A percentile compares a stretch with the other conserved stretches of the same genome.
Evolutionary conservation across 2,329 filamentous ascomycete species (phyloP).

Genomic region (Coniochaeta hoffmannii): DNA sequence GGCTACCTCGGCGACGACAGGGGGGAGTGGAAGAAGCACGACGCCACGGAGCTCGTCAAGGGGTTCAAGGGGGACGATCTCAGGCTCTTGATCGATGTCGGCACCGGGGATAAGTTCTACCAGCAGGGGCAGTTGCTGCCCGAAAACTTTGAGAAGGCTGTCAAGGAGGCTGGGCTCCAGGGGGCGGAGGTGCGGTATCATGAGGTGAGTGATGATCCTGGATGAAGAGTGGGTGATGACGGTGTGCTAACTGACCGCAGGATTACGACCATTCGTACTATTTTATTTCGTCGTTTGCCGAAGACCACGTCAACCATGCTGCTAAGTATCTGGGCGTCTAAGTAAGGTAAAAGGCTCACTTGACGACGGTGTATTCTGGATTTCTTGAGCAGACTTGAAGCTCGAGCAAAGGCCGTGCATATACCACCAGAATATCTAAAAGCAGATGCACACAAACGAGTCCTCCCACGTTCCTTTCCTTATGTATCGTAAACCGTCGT

Average conservation of each 20-base stretch:
- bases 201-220: conserved; percentile 38
- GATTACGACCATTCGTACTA: conserved; percentile 97
- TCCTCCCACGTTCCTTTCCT: background rate
- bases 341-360: too few species aligned
- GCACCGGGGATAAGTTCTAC: conserved; percentile 94
- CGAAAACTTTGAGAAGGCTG: conserved; percentile 82
- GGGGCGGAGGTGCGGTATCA: conserved; percentile 79
- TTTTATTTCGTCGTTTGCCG: conserved; percentile 85
- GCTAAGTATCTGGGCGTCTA: conserved; percentile 62
- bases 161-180: conserved; percentile 64
- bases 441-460: background rate
- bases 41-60: conserved; percentile 84
- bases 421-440: background rate
- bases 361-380: too few species aligned
- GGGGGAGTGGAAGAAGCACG: conserved; percentile 78
- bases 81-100: conserved; percentile 82
- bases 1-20: conserved; percentile 80
- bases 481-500: background rate
- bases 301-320: conserved; percentile 86
- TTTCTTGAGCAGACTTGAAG: too few species aligned
- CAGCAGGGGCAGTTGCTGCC: conserved; percentile 87
- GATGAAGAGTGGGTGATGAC: background rate
- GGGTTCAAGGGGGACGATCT: conserved; percentile 60
- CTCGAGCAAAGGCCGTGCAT: too few species aligned
- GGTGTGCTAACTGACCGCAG: conserved; percentile 24